A percentile compares a stretch with the other conserved stretches of the same genome.
Conservation (phyloP, 2,329 filamentous ascomycete species). For the Aspergillus sp. region DNA sequence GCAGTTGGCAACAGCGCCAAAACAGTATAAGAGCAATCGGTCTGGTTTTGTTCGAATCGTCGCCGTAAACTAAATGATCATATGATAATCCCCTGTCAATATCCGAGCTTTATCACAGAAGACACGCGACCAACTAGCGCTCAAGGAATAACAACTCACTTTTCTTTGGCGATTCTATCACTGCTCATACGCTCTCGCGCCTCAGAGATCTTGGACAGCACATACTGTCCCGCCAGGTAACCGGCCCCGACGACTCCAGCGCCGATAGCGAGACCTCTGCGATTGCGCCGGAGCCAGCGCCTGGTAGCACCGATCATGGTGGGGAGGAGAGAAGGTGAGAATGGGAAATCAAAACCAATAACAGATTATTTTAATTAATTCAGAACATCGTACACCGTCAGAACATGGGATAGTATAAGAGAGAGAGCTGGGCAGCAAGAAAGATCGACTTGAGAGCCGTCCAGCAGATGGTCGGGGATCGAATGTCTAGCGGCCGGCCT, state of each 20-base stretch:
- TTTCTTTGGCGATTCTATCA: constrained; percentile 92
- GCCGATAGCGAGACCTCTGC: constrained; percentile 82
- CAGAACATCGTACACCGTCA: too few species aligned
- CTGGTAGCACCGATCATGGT: constrained; percentile 68
- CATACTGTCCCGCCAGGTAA: constrained; percentile 90
- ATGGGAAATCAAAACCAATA: background rate
- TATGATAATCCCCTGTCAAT: constrained; percentile 5
- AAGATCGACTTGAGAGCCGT: too few species aligned
- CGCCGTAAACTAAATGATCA: constrained; percentile 66
- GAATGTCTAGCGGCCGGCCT: too few species aligned
- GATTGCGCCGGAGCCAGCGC: constrained; percentile 89
- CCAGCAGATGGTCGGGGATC: too few species aligned
- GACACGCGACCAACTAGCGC: constrained; percentile 7
- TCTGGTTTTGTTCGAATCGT: constrained; percentile 97
- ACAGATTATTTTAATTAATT: too few species aligned
- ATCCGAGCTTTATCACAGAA: background rate
- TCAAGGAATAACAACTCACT: constrained; percentile 53
- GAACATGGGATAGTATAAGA: too few species aligned
- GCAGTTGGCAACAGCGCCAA: constrained; percentile 91
- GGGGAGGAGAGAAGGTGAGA: constrained; percentile 7
- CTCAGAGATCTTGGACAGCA: constrained; percentile 84
- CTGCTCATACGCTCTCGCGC: constrained; percentile 94
- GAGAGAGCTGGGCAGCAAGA: too few species aligned
- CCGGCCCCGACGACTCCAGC: constrained; percentile 82
- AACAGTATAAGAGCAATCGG: constrained; percentile 96